These are phyloP conservation scores for Diutina ranongensis DNA, from an alignment of 1,139 yeast genomes.

Conservation along the genomic window DNA sequence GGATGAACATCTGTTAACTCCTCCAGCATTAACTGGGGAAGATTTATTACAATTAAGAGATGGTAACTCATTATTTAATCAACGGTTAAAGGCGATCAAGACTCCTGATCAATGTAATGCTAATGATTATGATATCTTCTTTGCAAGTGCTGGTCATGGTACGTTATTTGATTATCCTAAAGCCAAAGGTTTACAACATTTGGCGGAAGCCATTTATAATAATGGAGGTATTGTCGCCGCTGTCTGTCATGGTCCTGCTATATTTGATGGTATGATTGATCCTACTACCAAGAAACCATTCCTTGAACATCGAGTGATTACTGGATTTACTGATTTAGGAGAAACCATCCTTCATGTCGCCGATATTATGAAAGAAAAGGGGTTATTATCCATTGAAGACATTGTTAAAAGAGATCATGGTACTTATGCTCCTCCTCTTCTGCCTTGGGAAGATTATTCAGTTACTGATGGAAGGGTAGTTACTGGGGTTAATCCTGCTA, in stretches of 20 bases:
- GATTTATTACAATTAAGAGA: conserved; percentile 10
- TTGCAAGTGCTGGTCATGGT: conserved; percentile 59
- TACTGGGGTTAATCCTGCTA: conserved; percentile 47
- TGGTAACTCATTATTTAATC: conserved; percentile 22
- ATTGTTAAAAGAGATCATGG: conserved; percentile 30
- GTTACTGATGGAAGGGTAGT: conserved; percentile 44
- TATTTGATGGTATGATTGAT: conserved; percentile 36
- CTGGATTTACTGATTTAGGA: conserved; percentile 52
- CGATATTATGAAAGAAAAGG: conserved; percentile 20
- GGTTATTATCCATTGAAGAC: conserved; percentile 24
- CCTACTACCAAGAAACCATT: conserved; percentile 19
- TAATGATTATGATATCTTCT: conserved; percentile 40
- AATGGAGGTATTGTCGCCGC: conserved; percentile 47
- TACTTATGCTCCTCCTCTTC: conserved; percentile 29
- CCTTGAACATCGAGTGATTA: conserved; percentile 39
- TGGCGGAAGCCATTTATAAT: conserved; percentile 35
- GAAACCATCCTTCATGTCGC: conserved; percentile 31
- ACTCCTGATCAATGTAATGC: conserved; percentile 34
- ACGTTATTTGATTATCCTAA: conserved; percentile 46
- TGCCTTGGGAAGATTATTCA: conserved; percentile 42
- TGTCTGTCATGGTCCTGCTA: conserved; percentile 58
- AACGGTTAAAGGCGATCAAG: conserved; percentile 22
- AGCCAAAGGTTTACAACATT: conserved; percentile 32
- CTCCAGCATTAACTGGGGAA: not conserved
- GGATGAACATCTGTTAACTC: conserved; percentile 38